Conservation (phyloP, 768 basidiomycete species). For the Leccinum boreale region DNA sequence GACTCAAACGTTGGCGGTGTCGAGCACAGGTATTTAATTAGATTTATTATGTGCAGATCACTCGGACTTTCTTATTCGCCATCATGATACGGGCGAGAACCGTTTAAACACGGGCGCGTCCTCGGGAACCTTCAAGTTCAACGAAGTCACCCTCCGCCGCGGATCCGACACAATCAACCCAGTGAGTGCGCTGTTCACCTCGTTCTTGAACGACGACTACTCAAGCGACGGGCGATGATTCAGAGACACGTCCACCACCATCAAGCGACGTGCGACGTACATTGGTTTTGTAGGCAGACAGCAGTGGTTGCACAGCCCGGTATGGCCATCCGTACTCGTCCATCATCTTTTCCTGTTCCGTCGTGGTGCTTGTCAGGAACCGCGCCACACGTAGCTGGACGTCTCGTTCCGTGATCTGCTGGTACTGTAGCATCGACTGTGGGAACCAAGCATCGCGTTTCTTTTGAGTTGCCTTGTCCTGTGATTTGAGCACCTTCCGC, state of each 20-base stretch:
- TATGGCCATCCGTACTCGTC: slow-evolving; percentile 51
- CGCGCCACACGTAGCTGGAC: slow-evolving; percentile 48
- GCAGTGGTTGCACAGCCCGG: slow-evolving; percentile 44
- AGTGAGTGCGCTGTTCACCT: slow-evolving; percentile 15
- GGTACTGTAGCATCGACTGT: slow-evolving; percentile 25
- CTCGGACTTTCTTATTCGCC: not conserved
- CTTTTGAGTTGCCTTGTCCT: slow-evolving; percentile 23
- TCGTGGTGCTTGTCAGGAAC: slow-evolving; percentile 35
- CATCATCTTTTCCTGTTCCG: slow-evolving; percentile 45
- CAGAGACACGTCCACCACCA: not conserved
- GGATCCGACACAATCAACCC: slow-evolving; percentile 24
- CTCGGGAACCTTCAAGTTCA: not conserved
- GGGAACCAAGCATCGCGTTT: slow-evolving; percentile 36
- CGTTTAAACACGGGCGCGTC: slow-evolving; percentile 6
- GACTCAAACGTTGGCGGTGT: not conserved
- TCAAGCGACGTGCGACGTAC: slow-evolving; percentile 29
- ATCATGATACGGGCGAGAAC: slow-evolving; percentile 23
- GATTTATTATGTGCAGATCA: not conserved
- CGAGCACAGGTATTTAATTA: not conserved
- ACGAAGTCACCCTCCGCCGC: slow-evolving; percentile 7
- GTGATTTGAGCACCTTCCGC: slow-evolving; percentile 7
- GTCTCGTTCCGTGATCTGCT: slow-evolving; percentile 36
- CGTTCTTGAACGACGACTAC: slow-evolving; percentile 22
- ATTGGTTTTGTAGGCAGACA: slow-evolving; percentile 37
- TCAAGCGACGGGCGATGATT: not conserved